These are phyloP conservation scores for Umbilicus rupestris DNA, from an alignment of 164 flowering plant species.

Conservation along the genomic window DNA sequence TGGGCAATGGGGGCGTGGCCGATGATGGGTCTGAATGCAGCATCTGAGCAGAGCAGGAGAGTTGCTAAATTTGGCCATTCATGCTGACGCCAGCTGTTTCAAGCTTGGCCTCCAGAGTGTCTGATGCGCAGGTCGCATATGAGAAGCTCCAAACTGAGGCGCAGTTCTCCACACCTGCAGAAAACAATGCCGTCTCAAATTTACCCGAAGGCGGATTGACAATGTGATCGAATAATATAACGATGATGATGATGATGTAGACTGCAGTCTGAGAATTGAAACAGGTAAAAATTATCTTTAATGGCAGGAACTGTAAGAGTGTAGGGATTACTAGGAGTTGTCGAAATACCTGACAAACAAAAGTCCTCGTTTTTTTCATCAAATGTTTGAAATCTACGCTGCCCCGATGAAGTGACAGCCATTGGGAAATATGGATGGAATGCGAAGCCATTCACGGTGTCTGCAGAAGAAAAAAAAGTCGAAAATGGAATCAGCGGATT, in stretches of 20 bases:
- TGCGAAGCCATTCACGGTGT: constrained; percentile 74
- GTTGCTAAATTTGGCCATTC: neutral
- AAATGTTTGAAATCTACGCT: constrained; percentile 61
- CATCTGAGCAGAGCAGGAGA: neutral
- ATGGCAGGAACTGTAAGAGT: neutral
- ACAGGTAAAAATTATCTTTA: neutral
- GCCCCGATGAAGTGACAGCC: constrained; percentile 87
- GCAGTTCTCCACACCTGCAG: constrained; percentile 63
- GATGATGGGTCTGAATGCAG: too few species aligned
- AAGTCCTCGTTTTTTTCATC: constrained; percentile 40
- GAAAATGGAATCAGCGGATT: neutral
- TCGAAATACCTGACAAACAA: constrained; percentile 46
- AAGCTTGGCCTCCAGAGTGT: constrained; percentile 18
- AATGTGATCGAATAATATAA: too few species aligned
- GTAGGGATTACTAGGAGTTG: too few species aligned
- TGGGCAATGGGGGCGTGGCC: too few species aligned
- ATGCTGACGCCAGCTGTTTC: neutral
- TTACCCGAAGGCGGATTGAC: neutral
- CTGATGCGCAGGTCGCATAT: constrained; percentile 15
- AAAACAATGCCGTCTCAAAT: constrained; percentile 10
- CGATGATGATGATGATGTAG: neutral
- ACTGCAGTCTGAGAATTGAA: neutral
- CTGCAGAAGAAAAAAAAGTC: constrained; percentile 24
- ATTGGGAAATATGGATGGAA: constrained; percentile 86
- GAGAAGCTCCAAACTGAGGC: constrained; percentile 76